Base-by-base conservation (phyloP, 2,329 filamentous ascomycete genomes). In the Juglanconis sp. region DNA sequence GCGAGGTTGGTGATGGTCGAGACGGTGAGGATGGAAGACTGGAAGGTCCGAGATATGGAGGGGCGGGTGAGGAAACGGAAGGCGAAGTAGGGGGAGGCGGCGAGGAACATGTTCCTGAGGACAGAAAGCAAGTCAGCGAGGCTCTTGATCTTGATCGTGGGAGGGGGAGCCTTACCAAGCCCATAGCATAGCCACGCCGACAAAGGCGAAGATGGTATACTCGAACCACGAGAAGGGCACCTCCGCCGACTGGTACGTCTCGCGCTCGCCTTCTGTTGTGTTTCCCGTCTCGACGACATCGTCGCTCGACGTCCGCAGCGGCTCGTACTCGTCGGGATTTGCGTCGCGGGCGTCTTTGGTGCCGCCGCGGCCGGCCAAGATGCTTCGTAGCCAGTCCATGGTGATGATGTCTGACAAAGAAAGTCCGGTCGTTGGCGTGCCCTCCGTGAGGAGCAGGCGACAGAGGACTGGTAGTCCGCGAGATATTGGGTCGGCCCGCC, bases 131-230 rank as follows among this genome's bases (percentile, higher is more conserved):
- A 49, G 55, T 53, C 9, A 42, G 50, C 52, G 11, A 17, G 13
- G 7, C 15, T 13, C 17, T 49, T 56, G 4, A n/a, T 59, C 24
- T 34, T 15, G 9, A 5, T 31, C 47, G 46, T 30, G 38, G 24
- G 56, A 54, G 57, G 50, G 40, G 32, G 38, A 55, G 53, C 68
- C 84, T 67, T 84, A 96, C 94, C 94, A 98, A 58, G 94, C 92
- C 94, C 94, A 98, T 49, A 98, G 82, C 95, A 98, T 98, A 56
- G 93, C 91, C 59, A 96, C 82, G 54, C 95, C 95, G 32, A 98
- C 79, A 54, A 96, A 77, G 59, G 89, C 79, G 74, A 98, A 98
- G 70, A 96, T 88, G 67, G 76, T 78, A 75, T 98, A 99, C 72
- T 96, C 91, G 40, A 91, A 70, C 87, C 90, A 92, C 64, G 92